Evolutionary conservation across 345 rosid species (phyloP).

Genomic region (Alliaria petiolata): DNA sequence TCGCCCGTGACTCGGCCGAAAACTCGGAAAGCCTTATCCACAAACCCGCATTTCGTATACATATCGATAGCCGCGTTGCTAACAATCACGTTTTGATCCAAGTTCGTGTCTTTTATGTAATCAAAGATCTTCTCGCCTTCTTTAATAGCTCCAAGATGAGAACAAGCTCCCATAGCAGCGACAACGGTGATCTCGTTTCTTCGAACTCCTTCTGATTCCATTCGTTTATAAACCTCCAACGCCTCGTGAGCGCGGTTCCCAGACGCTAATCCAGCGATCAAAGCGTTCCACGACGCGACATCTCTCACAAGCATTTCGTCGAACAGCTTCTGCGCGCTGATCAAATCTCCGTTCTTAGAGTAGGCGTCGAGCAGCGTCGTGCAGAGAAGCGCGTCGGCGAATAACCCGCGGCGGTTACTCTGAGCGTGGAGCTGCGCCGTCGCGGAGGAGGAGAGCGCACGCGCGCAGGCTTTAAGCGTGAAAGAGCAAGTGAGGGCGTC

Average conservation of each 20-base stretch:
- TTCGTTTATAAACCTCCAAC: constrained; percentile 51
- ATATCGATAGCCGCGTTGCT: constrained; percentile 75
- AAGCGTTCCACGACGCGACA: constrained; percentile 82
- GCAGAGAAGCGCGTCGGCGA: constrained; percentile 61
- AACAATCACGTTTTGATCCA: constrained; percentile 59
- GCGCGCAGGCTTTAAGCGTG: constrained; percentile 75
- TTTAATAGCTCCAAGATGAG: constrained; percentile 64
- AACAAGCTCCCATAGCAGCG: constrained; percentile 76
- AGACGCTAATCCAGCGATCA: constrained; percentile 70
- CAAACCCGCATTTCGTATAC: constrained; percentile 81
- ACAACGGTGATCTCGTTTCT: constrained; percentile 73
- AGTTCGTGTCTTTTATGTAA: constrained; percentile 42
- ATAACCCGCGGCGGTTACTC: constrained; percentile 47
- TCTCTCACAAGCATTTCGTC: constrained; percentile 72
- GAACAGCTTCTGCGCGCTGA: constrained; percentile 52
- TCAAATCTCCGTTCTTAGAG: constrained; percentile 57
- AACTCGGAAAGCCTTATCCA: constrained; percentile 58
- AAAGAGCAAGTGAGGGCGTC: constrained; percentile 90
- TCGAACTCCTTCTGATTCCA: constrained; percentile 46
- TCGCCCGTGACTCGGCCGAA: constrained; percentile 43
- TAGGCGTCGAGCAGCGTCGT: constrained; percentile 75
- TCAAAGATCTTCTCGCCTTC: constrained; percentile 57
- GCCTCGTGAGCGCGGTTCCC: constrained; percentile 64
- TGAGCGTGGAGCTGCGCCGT: constrained; percentile 60
- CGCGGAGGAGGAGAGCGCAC: constrained; percentile 46